Evolutionary conservation across 306 rosid species (phyloP), one percentile per base, ranked within the genome.

Genomic region (Trifolium pratense): DNA sequence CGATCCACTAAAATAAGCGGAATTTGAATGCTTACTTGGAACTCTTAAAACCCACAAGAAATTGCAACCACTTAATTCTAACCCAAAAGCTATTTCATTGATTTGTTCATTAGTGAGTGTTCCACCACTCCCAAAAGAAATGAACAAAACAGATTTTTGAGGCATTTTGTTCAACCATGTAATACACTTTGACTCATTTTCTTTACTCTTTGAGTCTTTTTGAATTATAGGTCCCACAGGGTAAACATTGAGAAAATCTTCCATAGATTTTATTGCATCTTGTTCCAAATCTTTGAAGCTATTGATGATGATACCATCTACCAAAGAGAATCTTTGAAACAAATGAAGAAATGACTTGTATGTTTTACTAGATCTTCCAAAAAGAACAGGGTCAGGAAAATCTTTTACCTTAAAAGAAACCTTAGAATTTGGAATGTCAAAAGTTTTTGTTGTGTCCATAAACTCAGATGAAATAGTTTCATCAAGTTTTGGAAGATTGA

Each of bases 91-190:
- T 10, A 75, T 3, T 45, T 65, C 73, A 7, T 3, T 55, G 10
- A 65, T 12, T 26, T 75, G 66, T 23, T 65, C 73, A 12, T n/a
- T 17, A 6, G 32, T 9, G 0, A 75, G 31, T n/a, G 79, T 65
- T 45, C 79, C 79, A 25, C 73, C 79, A 65, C 73, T 75, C 3
- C 66, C 73, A 39, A 75, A 75, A 6, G 73, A 75, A 0, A 65
- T 13, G 13, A 5, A 75, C 20, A 75, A n/a, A 11, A 75, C 66
- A 0, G 56, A 64, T 0, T 13, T n/a, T n/a, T 2, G 6, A 3
- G 57, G 46, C 5, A 65, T 39, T 0, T 65, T 53, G 18, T 75
- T 17, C 5, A 75, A 9, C 73, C 79, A 65, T 0, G 11, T 7
- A 5, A 75, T 14, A 21, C 71, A 61, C 14, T n/a, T 14, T 23